Evolutionary conservation across 2,329 filamentous ascomycete genomes (phyloP), one percentile per base, ranked within the genome.

Genomic region (Fusarium pilosicola): DNA sequence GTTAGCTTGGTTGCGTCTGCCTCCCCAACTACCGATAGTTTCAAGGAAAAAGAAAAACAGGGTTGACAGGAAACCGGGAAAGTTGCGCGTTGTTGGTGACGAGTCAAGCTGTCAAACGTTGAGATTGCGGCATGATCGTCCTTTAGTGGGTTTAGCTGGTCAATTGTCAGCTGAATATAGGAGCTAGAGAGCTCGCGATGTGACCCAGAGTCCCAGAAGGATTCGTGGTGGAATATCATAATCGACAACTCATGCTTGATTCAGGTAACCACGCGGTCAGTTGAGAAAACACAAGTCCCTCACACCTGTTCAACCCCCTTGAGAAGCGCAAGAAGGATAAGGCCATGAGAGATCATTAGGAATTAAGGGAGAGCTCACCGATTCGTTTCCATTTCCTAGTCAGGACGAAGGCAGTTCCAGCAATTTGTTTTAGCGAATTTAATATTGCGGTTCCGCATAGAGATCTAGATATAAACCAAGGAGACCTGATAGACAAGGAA

Each of bases 41-140:
- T 46, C 39, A 54, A 41, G 51, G 51, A 55, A 66, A 69, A 65
- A 57, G 49, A 49, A 55, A 52, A 65, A 26, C 60, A 55, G n/a
- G 46, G 49, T 48, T 74, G 55, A 63, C 42, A 58, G 62, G 38
- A 71, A 65, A 60, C 59, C 36, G 54, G 58, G 59, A 72, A 51
- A 58, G 42, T 56, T 48, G 66, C 34, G 36, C 15, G 34, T 46
- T 18, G 46, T 38, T 60, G 71, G 56, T 42, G 65, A 69, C 71
- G 44, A 62, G 71, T 72, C 71, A 70, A 69, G 58, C 63, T 74
- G 71, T 69, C 71, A 74, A 72, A 56, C 46, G 59, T 45, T 44
- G 52, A 70, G 46, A 45, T 58, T 60, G 56, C 62, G 44, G 56
- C 39, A 68, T 71, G 67, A 70, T 68, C 66, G 58, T 28, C 67